Evolutionary conservation across 305 asterid genomes (phyloP).

Genomic region (Petunia hybrid): DNA sequence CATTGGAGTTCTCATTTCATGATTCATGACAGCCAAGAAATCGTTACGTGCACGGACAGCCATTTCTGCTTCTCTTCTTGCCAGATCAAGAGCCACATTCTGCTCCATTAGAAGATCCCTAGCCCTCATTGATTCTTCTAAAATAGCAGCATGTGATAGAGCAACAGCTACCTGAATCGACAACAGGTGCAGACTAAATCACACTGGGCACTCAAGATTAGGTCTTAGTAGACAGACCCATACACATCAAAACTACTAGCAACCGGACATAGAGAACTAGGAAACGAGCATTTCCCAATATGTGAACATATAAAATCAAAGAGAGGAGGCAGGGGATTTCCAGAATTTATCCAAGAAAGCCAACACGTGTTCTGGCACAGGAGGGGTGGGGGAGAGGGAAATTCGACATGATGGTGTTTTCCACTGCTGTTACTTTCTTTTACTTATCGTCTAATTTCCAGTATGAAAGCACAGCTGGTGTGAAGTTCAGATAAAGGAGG

Average conservation of each 20-base stretch:
- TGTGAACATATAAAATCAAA: not conserved
- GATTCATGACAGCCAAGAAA: constrained; percentile 95
- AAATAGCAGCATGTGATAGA: constrained; percentile 93
- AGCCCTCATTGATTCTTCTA: constrained; percentile 97
- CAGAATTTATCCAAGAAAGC: not conserved
- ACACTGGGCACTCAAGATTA: constrained; percentile 4
- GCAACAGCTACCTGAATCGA: constrained; percentile 88
- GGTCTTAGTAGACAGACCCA: not conserved
- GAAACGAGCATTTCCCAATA: not conserved
- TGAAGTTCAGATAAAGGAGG: not conserved
- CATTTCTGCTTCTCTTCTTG: constrained; percentile 91
- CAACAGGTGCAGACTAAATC: constrained; percentile 18
- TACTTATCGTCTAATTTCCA: not conserved
- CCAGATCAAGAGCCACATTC: constrained; percentile 86
- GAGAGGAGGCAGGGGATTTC: constrained; percentile 8
- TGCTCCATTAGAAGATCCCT: constrained; percentile 94
- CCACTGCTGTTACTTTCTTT: constrained; percentile 18
- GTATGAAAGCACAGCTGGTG: constrained; percentile 3
- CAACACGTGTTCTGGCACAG: not conserved
- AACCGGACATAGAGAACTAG: not conserved
- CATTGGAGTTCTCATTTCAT: constrained; percentile 99
- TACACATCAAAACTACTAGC: not conserved
- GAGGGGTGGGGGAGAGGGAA: not conserved
- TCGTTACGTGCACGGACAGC: constrained; percentile 96
- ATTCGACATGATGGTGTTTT: not conserved